Evolutionary conservation across 805 yeast species (phyloP), one percentile per base, ranked within the genome.

Genomic region (Sugiyamaella smithiae): DNA sequence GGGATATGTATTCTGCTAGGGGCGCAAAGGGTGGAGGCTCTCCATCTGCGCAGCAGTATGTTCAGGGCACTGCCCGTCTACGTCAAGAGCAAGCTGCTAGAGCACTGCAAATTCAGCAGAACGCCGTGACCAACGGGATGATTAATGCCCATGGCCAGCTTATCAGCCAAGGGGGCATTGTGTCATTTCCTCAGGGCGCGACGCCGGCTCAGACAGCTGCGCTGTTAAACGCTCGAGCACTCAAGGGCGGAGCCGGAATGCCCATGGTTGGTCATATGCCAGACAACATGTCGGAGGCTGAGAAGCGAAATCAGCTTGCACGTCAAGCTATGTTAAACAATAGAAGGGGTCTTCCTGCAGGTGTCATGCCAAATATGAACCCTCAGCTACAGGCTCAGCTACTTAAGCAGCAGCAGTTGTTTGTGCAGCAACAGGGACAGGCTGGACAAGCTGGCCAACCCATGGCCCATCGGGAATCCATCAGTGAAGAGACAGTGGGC

Each of bases 1-100:
- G 97, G 97, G 97, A 89, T 63, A 82, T 88, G 24, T 87, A 84
- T 67, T 85, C 85, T 60, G 95, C 95, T 2, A 76, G 88, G 57
- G 81, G 87, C 36, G 81, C 78, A 54, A 71, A 82, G 50, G 84
- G 80, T 12, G 83, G 81, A 9, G 77, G 85, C 2, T 43, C 59
- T 11, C 69, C 74, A 1, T 69, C 77, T 49, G 91, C 93, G 2
- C 76, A 78, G 40, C 86, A 84, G 60, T 87, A 85, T 66, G 81
- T 80, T 59, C 86, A 84, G 55, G 72, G 63, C 14, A 60, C 71
- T 28, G 72, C 76, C 54, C 76, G 79, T 0, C 66, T 73, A 45
- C 66, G 71, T 20, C 78, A 74, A 48, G 75, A 72, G 31, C 67
- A 66, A 46, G 67, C 67, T 12, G 70, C 67, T 41, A 65, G 69